These are phyloP conservation scores for Selenicereus undatus DNA, from an alignment of 148 eudicot species.

Conservation along the genomic window DNA sequence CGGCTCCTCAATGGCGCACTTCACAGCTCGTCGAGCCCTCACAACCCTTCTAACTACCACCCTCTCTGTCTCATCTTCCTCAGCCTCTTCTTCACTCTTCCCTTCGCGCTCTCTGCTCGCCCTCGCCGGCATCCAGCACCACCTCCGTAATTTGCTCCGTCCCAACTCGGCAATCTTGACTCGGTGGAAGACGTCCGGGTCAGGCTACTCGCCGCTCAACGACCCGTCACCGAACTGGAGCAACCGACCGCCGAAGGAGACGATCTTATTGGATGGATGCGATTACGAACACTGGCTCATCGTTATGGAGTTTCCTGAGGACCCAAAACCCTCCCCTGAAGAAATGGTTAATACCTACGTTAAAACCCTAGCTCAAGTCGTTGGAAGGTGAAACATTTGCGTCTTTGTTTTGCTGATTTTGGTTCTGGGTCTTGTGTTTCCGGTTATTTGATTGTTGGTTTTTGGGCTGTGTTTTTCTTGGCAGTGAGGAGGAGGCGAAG, in stretches of 20 bases:
- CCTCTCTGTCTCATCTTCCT: constrained; percentile 20
- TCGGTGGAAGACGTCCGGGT: constrained; percentile 51
- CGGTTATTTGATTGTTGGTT: neutral
- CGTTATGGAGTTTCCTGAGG: constrained; percentile 39
- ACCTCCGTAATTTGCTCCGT: constrained; percentile 6
- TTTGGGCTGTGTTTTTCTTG: neutral
- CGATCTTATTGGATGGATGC: constrained; percentile 72
- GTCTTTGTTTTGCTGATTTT: neutral
- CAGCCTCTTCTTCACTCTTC: constrained; percentile 6
- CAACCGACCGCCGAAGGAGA: constrained; percentile 84
- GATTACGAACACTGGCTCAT: constrained; percentile 48
- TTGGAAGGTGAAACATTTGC: constrained; percentile 53
- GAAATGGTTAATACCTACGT: constrained; percentile 62
- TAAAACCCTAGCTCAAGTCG: constrained; percentile 65
- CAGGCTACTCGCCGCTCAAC: constrained; percentile 76
- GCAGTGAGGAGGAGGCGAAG: constrained; percentile 91
- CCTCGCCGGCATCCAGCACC: constrained; percentile 26
- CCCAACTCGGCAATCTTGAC: constrained; percentile 30
- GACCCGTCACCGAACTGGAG: constrained; percentile 93
- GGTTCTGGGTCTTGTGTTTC: neutral
- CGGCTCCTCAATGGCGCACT: constrained; percentile 43
- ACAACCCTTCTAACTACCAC: constrained; percentile 40
- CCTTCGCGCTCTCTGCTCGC: constrained; percentile 36
- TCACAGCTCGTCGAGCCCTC: constrained; percentile 54
- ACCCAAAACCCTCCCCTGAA: constrained; percentile 32